Evolutionary conservation across 345 rosid genomes (phyloP), one percentile per base, ranked within the genome.

Genomic region (Citropsis articulata): DNA sequence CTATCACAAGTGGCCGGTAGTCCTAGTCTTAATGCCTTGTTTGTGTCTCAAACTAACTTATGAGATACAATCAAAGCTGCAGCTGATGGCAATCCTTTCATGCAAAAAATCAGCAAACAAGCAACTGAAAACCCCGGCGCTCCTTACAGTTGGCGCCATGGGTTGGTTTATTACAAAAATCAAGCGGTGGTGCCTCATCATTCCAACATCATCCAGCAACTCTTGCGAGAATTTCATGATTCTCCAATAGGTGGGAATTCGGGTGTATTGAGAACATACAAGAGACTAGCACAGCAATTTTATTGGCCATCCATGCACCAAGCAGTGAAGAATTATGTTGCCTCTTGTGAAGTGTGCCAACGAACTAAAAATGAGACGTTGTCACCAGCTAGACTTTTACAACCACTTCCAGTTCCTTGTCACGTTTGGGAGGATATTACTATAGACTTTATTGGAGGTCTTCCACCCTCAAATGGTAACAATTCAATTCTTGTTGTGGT

Each of bases 261-360:
- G 1, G 31, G 68, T 2, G 48, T 27, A 0, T 21, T 59, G 7
- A 1, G 45, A 9, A 77, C 59, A 1, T 60, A 13, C 12, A 77
- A 59, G 31, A 28, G 75, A n/a, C 21, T 77, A 1, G 68, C 69
- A 7, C 60, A 77, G 18, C 66, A 69, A 59, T 68, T 77, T 35
- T 77, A 77, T 27, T 77, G 42, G 75, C 75, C 68, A 10, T 77
- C 42, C 5, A 68, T 77, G 75, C n/a, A 59, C 28, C 19, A 9
- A 0, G 22, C 2, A n/a, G 42, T 64, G 27, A 22, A 65, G 4
- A 24, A 61, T 7, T 71, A 61, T 40, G 55, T 78, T 27, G 4
- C 60, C 0, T 21, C 63, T 18, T 78, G 72, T 31, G 24, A 27
- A 0, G 45, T 70, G 0, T 78, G 77, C 27, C 71, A 71, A 64